Evolutionary conservation across 768 basidiomycete genomes (phyloP), one percentile per base, ranked within the genome.

Genomic region (Boletus rubropictus): DNA sequence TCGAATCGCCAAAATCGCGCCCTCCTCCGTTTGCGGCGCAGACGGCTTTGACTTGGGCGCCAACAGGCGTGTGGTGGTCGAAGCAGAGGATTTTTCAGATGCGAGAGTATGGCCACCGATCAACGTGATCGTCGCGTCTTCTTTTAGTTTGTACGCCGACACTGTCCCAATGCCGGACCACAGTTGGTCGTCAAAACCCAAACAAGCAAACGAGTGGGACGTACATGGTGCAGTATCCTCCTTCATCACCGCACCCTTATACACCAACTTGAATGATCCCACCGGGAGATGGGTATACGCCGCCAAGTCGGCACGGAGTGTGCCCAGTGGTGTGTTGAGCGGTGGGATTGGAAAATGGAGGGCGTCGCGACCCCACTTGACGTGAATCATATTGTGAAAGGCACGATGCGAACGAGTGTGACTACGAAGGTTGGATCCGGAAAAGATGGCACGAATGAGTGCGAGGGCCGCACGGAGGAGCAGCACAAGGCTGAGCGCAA

Each of bases 211-310:
- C 5, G 34, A 17, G 34, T 10, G 42, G 20, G 57, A 77, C 70
- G 54, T 52, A 86, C 83, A 69, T 38, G 83, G 77, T 7, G 80
- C 77, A 48, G 69, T 62, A 62, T 92, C 83, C 62, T 95, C 90
- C 55, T 84, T 86, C 78, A 97, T 86, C 65, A 96, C 79, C 2
- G 89, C 92, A 32, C 95, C 95, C 38, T 86, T 80, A 69, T 87
- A 84, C 53, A 98, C 81, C 59, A 98, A 77, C 64, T 92, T 90
- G 76, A 96, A 89, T 24, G 78, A 77, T 53, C 76, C 59, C 24
- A 68, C 64, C 0, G 84, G 79, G 11, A 97, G 75, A 44, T 82
- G 82, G 3, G 89, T 93, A 58, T 84, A 80, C 5, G 82, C 75
- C 12, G 89, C 83, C 42, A 96, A 70, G 18, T 76, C 72, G 4